These are phyloP conservation scores for Forsythia viridissima DNA, from an alignment of 257 asterid species.

Conservation along the genomic window DNA sequence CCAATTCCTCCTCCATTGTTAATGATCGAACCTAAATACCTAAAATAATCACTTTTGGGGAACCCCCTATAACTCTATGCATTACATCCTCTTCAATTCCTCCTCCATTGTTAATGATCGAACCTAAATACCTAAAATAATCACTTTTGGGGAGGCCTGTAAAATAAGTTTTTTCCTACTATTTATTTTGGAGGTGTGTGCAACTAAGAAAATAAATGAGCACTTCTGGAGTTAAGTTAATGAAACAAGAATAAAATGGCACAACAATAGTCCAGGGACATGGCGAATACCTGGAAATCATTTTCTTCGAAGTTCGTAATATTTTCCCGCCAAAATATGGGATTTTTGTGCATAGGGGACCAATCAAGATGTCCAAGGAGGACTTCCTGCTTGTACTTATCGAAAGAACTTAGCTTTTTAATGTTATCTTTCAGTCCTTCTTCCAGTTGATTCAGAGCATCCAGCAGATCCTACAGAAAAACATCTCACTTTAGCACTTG, in stretches of 20 bases:
- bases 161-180: background rate
- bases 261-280: background rate
- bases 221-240: background rate
- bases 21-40: no score
- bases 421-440: conserved; percentile 71
- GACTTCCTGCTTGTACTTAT: conserved; percentile 84
- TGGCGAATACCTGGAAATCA: conserved; percentile 70
- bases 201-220: background rate
- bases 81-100: background rate
- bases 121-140: background rate
- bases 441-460: conserved; percentile 74
- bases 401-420: conserved; percentile 76
- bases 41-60: no score
- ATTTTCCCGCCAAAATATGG: conserved; percentile 79
- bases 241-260: background rate
- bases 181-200: background rate
- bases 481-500: conserved; percentile 18
- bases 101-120: background rate
- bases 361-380: conserved; percentile 94
- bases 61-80: background rate
- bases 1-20: background rate
- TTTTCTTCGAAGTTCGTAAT: conserved; percentile 70
- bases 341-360: conserved; percentile 94
- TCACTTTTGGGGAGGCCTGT: background rate
- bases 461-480: conserved; percentile 69